phyloP scores from a whole-genome alignment of 75 land plant genomes.

The Pseudotsuga menziesii region DNA sequence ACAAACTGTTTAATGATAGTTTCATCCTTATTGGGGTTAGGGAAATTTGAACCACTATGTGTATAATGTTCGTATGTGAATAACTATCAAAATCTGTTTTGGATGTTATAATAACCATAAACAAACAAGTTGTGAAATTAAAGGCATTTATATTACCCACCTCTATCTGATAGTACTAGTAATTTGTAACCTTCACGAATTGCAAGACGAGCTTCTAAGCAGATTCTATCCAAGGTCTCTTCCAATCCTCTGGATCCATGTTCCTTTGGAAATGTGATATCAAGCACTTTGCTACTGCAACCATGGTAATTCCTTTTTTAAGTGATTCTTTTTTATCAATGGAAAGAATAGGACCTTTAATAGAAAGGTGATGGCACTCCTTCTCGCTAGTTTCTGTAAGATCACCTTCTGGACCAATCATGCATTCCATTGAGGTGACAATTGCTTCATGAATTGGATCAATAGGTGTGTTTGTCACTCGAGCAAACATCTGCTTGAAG shows the following conservation, averaged over 20 bases:
- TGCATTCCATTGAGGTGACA: too few relatives aligned
- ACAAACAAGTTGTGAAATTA: not conserved
- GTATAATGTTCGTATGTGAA: not conserved
- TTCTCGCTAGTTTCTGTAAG: too few relatives aligned
- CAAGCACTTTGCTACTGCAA: conserved; percentile 91
- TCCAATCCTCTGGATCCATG: conserved; percentile 84
- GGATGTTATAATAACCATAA: too few relatives aligned
- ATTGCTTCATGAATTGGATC: too few relatives aligned
- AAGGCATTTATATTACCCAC: conserved; percentile 23
- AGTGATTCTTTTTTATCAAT: conserved; percentile 52
- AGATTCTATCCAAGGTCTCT: conserved; percentile 87
- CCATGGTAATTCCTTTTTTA: conserved; percentile 85
- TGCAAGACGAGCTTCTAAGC: conserved; percentile 79
- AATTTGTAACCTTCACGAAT: conserved; percentile 78
- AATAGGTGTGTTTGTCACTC: too few relatives aligned
- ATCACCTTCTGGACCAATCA: too few relatives aligned
- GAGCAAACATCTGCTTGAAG: too few relatives aligned
- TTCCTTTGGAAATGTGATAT: conserved; percentile 74
- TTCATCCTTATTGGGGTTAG: not conserved
- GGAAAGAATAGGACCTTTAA: too few relatives aligned
- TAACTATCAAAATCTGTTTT: too few relatives aligned
- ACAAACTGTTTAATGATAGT: not conserved
- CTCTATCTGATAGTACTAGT: conserved; percentile 95
- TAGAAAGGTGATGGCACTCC: too few relatives aligned
- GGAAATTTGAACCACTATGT: too few relatives aligned